Conservation (phyloP, 2,329 filamentous ascomycete species). For the Fusarium torulosum region DNA sequence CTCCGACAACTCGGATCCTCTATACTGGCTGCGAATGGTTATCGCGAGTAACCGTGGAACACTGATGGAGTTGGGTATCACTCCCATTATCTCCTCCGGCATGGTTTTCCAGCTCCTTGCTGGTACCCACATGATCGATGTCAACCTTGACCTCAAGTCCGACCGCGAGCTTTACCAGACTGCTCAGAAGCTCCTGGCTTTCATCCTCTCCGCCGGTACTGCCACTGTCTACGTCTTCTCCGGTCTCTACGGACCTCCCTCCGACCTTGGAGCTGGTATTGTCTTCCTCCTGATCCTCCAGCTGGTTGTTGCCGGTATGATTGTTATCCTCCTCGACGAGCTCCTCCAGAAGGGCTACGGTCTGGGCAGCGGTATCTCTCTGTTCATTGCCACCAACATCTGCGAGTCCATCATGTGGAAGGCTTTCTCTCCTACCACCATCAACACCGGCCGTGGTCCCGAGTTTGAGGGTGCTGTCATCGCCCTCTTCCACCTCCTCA, state of each 20-base stretch:
- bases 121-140: constrained; percentile 99
- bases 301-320: constrained; percentile 96
- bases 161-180: constrained; percentile 99
- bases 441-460: constrained; percentile 98
- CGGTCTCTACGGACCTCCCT: constrained; percentile 95
- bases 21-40: constrained; percentile 99
- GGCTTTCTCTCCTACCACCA: constrained; percentile 98
- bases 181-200: constrained; percentile 97
- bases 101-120: constrained; percentile 99
- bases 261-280: constrained; percentile 96
- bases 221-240: constrained; percentile 99
- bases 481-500: constrained; percentile 95
- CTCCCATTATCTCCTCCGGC: constrained; percentile 98
- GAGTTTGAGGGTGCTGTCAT: constrained; percentile 99
- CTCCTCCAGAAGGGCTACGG: constrained; percentile 99
- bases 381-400: constrained; percentile 99
- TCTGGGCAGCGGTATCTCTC: constrained; percentile 96
- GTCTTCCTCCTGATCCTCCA: constrained; percentile 98
- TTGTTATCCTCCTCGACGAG: constrained; percentile 99
- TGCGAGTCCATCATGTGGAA: constrained; percentile 99
- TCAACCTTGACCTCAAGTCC: constrained; percentile 99
- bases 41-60: constrained; percentile 98
- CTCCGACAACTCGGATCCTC: constrained; percentile 95
- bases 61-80: constrained; percentile 96
- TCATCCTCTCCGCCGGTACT: constrained; percentile 97